Base-by-base conservation (phyloP, 1,284 basidiomycete genomes). In the Pyrrhoderma noxium region DNA sequence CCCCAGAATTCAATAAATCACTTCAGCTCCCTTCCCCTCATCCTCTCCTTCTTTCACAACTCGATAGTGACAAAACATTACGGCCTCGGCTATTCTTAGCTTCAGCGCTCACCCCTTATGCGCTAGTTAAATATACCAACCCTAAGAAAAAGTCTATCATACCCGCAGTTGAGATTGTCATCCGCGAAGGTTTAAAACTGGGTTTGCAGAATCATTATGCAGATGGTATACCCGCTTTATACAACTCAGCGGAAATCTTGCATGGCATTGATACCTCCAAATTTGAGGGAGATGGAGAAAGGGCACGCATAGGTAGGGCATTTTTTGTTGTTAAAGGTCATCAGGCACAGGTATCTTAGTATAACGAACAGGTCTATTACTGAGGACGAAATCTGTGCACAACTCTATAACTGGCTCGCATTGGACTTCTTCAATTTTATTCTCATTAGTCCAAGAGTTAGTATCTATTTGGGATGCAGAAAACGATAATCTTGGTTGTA, bases 101-200 rank as follows among this genome's bases (percentile, higher is more conserved):
- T 0, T 73, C 84, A 5, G 74, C 80, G 11, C 68, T 90, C 21
- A 78, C 77, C 3, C 86, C 89, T 0, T 89, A 80, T 57, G 64
- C 71, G 16, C 70, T 69, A 3, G 65, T 84, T 23, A 79, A 70
- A 1, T 88, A 86, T 60, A 63, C 61, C 21, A 80, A 86, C 52
- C 75, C 74, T 60, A 92, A 89, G 62, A 70, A 72, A 13, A 49
- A 40, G 8, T 89, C 80, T 61, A 60, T 64, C 0, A 68, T 76
- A 1, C 71, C 75, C 2, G 78, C 81, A 0, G 74, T 82, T 1
- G 80, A 87, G 47, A 77, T 77, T n/a, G 80, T 85, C 31, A 77
- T 95, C 38, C 75, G 85, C 38, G 89, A 94, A 50, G 86, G 85
- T 5, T 67, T 95, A 54, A 95, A 92, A 70, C 74, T 93, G 22